Conservation (phyloP, 306 rosid species). For the Delonix regia region DNA sequence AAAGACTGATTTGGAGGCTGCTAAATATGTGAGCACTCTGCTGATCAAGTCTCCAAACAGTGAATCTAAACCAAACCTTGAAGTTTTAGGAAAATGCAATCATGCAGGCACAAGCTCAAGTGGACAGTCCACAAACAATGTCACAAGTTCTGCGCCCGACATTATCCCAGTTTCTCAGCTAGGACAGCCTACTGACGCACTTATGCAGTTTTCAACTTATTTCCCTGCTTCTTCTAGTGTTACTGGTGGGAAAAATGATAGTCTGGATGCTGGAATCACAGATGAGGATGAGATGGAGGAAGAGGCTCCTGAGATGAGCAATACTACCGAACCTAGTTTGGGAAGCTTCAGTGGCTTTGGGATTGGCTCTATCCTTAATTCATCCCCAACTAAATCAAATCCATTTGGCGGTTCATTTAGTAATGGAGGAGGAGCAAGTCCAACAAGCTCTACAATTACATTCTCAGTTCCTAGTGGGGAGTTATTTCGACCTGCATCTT, state of each 20-base stretch:
- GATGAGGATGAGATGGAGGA: constrained; percentile 94
- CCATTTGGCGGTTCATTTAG: constrained; percentile 82
- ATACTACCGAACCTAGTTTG: constrained; percentile 53
- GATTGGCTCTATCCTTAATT: constrained; percentile 52
- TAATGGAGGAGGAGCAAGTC: constrained; percentile 46
- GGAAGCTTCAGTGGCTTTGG: constrained; percentile 73
- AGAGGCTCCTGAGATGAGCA: constrained; percentile 80
- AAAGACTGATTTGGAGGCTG: constrained; percentile 44
- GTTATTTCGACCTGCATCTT: constrained; percentile 87
- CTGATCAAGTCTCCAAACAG: constrained; percentile 38
- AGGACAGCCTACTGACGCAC: constrained; percentile 49
- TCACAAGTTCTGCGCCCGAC: constrained; percentile 38
- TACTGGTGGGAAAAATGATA: constrained; percentile 46
- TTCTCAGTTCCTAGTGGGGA: constrained; percentile 65
- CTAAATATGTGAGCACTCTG: constrained; percentile 37
- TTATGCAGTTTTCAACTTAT: constrained; percentile 47
- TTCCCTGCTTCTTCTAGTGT: constrained; percentile 44
- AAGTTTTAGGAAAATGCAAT: constrained; percentile 42
- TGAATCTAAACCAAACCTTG: constrained; percentile 46
- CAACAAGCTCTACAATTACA: constrained; percentile 46
- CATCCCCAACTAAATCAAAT: constrained; percentile 60
- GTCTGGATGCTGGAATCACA: constrained; percentile 49
- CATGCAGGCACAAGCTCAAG: constrained; percentile 26
- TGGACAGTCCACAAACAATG: constrained; percentile 31
- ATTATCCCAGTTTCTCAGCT: constrained; percentile 42